Percentiles rank a stretch among this genome's conserved stretches.
phyloP scores from a whole-genome alignment of 1,139 yeast genomes.

The Hyphopichia khmerensis region DNA sequence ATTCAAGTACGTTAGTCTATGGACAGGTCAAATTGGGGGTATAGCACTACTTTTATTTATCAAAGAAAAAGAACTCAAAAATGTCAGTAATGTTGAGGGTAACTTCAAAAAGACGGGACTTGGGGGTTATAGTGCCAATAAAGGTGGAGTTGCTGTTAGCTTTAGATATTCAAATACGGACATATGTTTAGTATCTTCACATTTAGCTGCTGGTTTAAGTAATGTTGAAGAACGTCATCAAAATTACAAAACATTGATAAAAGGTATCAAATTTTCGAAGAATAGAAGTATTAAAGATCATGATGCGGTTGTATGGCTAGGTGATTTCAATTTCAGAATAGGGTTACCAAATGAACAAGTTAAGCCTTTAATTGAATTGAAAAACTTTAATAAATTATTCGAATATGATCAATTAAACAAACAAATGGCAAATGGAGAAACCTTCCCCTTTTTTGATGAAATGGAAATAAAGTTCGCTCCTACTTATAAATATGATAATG shows the following conservation, averaged over 20 bases:
- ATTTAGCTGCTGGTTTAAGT: conserved; percentile 84
- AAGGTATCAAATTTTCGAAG: conserved; percentile 51
- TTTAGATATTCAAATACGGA: conserved; percentile 73
- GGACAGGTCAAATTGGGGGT: conserved; percentile 93
- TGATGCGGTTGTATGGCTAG: conserved; percentile 87
- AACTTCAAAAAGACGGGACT: conserved; percentile 88
- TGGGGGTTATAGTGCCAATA: conserved; percentile 93
- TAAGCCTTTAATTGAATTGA: conserved; percentile 49
- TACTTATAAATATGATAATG: conserved; percentile 90
- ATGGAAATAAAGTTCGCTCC: conserved; percentile 77
- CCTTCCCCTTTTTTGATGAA: conserved; percentile 70
- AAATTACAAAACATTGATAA: conserved; percentile 71
- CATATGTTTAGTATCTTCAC: conserved; percentile 81
- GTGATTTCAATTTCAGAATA: conserved; percentile 89
- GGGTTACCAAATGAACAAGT: conserved; percentile 68
- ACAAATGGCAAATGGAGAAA: conserved; percentile 70
- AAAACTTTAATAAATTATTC: conserved; percentile 55
- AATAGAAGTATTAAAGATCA: conserved; percentile 62
- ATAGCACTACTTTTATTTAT: conserved; percentile 76
- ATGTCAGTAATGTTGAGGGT: conserved; percentile 69
- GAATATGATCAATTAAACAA: conserved; percentile 73
- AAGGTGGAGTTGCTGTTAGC: conserved; percentile 89
- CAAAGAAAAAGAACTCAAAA: conserved; percentile 46
- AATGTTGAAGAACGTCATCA: conserved; percentile 80
- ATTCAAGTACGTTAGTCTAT: conserved; percentile 62